phyloP scores from a whole-genome alignment of 2,329 filamentous ascomycete species.

The Colletotrichum lindemuthianum region DNA sequence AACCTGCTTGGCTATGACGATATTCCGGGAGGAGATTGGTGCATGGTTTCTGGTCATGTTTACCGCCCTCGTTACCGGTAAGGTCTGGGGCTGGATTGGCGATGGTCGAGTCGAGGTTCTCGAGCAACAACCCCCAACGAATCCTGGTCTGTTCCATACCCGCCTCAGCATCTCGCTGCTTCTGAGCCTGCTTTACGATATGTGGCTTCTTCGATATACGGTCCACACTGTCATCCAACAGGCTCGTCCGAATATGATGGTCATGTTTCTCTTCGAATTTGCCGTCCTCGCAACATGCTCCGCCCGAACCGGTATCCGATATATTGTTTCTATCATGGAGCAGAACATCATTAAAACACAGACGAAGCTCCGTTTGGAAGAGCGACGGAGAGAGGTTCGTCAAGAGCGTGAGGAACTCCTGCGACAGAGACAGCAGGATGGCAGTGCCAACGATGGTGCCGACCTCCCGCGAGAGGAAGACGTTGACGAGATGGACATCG shows the following conservation, averaged over 20 bases:
- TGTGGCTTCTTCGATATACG: conserved; percentile 82
- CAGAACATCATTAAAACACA: conserved; percentile 79
- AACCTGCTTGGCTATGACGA: conserved; percentile 97
- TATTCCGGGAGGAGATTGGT: conserved; percentile 94
- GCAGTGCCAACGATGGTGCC: conserved; percentile 55
- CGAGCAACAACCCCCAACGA: conserved; percentile 93
- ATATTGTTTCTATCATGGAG: conserved; percentile 82
- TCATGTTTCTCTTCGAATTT: conserved; percentile 99
- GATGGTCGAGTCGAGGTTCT: conserved; percentile 93
- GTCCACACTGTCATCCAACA: conserved; percentile 85
- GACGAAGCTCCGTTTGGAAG: conserved; percentile 73
- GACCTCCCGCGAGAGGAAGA: conserved; percentile 74
- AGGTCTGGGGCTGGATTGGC: conserved; percentile 98
- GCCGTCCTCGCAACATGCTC: conserved; percentile 86
- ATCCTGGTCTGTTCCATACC: conserved; percentile 87
- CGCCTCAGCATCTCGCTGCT: conserved; percentile 82
- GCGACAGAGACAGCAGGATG: conserved; percentile 57
- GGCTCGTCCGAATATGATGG: conserved; percentile 97
- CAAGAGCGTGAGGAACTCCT: conserved; percentile 65
- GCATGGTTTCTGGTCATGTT: conserved; percentile 98
- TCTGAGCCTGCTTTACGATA: conserved; percentile 82
- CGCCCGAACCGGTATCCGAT: conserved; percentile 80
- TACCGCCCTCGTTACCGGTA: conserved; percentile 88
- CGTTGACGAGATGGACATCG: conserved; percentile 91
- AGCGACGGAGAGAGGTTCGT: conserved; percentile 74